phyloP scores from a whole-genome alignment of 495 filamentous ascomycete species.

The Sabuloglossum arenarium region DNA sequence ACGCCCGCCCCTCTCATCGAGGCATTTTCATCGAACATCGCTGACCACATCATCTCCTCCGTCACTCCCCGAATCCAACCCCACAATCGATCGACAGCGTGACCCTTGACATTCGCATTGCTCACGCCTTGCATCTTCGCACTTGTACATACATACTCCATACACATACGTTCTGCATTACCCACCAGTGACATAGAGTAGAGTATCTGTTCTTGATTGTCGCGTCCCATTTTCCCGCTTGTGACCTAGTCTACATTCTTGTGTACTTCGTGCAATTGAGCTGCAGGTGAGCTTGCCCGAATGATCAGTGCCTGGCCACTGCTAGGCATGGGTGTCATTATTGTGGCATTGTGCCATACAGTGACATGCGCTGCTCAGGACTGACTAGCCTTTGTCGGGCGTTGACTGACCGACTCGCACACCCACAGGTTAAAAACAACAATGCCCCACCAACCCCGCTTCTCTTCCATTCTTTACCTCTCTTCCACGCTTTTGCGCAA shows the following conservation, averaged over 20 bases:
- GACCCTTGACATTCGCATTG: not conserved
- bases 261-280: not conserved
- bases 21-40: slow-evolving; percentile 1
- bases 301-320: not conserved
- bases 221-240: not conserved
- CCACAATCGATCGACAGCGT: not conserved
- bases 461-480: not conserved
- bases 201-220: not conserved
- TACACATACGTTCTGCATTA: not conserved
- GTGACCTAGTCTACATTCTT: not conserved
- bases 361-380: not conserved
- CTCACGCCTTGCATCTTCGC: not conserved
- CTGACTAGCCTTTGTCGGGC: not conserved
- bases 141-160: not conserved
- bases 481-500: not conserved
- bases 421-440: not conserved
- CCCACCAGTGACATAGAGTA: not conserved
- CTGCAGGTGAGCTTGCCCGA: not conserved
- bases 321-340: not conserved
- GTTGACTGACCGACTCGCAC: not conserved
- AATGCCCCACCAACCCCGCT: slow-evolving; percentile 1
- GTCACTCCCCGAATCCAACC: not conserved
- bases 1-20: not conserved
- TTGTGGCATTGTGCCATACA: not conserved
- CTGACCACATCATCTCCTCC: not conserved